Evolutionary conservation across 2,329 filamentous ascomycete species (phyloP).

Genomic region (Nothopassalora personata): DNA sequence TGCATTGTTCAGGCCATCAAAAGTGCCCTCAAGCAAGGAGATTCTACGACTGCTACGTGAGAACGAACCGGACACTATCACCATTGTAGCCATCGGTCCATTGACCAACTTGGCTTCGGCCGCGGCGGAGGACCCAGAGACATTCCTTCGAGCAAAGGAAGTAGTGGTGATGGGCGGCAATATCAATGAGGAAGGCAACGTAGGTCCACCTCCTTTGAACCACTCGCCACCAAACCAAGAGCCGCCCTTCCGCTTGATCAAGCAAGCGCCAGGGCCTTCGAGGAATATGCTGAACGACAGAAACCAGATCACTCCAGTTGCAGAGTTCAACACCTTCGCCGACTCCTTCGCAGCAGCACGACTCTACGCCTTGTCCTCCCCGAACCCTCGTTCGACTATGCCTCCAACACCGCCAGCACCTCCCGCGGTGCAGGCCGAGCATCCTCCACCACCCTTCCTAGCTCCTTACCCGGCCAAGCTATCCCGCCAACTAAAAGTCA

Average conservation of each 20-base stretch:
- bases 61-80: slow-evolving; percentile 76
- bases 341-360: slow-evolving; percentile 54
- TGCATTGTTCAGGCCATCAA: slow-evolving; percentile 67
- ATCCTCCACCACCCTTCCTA: slow-evolving; percentile 31
- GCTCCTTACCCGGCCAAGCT: slow-evolving; percentile 40
- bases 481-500: slow-evolving; percentile 39
- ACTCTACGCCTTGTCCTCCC: slow-evolving; percentile 46
- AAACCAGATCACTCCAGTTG: slow-evolving; percentile 63
- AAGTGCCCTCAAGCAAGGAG: slow-evolving; percentile 69
- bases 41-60: slow-evolving; percentile 81
- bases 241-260: slow-evolving; percentile 36
- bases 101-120: slow-evolving; percentile 91
- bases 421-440: slow-evolving; percentile 23
- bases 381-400: slow-evolving; percentile 70
- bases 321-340: slow-evolving; percentile 94
- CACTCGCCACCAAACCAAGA: slow-evolving; percentile 12
- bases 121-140: slow-evolving; percentile 79
- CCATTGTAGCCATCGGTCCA: slow-evolving; percentile 84
- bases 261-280: slow-evolving; percentile 34
- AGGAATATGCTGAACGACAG: slow-evolving; percentile 21
- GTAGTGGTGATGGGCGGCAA: slow-evolving; percentile 94
- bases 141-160: slow-evolving; percentile 84
- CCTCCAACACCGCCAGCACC: slow-evolving; percentile 55
- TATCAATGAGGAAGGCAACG: slow-evolving; percentile 72
- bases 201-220: slow-evolving; percentile 26